Base-by-base conservation (phyloP, 352 stramenopile genomes). In the Pythium rhizo-oryzae region DNA sequence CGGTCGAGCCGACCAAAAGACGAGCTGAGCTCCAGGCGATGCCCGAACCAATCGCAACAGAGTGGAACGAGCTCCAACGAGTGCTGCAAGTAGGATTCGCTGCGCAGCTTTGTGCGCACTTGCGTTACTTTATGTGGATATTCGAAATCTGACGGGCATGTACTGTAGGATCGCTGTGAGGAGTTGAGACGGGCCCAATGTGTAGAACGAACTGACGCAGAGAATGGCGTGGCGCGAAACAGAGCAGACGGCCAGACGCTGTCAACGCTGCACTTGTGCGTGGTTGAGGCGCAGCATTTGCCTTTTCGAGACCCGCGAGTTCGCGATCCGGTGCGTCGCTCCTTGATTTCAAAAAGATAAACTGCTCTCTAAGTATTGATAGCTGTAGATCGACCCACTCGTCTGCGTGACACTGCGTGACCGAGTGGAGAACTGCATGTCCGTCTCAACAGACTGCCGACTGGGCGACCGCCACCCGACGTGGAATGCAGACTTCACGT, bases 371-470 rank as follows among this genome's bases (percentile, higher is more conserved):
- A n/a, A 43, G 5, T 41, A 8, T 30, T 59, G 28, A 6, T 3
- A n/a, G 21, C 24, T 25, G 21, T 57, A 92, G 84, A 84, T 90
- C 24, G 78, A 91, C 41, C 79, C 84, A 15, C 74, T 81, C n/a
- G 81, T 88, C 16, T 78, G 81, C 2, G 61, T 87, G 16, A 81
- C 68, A 30, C 62, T 92, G 18, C 59, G 35, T 23, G 19, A 56
- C 5, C 30, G 60, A 15, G 39, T 44, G 13, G 56, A 59, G 30
- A 9, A 64, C 35, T 46, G 28, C n/a, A 63, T 56, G 0, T 53
- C 67, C 30, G 19, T 56, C 0, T 67, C 69, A 16, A 84, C 82
- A 0, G 76, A 87, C 7, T 52, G 70, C 18, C 74, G 78, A 12
- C 65, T 89, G 12, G 69, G 69, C 30, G 79, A 90, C 61, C 70